Evolutionary conservation across 495 filamentous ascomycete genomes (phyloP).

Genomic region (Penicillium arizonense): DNA sequence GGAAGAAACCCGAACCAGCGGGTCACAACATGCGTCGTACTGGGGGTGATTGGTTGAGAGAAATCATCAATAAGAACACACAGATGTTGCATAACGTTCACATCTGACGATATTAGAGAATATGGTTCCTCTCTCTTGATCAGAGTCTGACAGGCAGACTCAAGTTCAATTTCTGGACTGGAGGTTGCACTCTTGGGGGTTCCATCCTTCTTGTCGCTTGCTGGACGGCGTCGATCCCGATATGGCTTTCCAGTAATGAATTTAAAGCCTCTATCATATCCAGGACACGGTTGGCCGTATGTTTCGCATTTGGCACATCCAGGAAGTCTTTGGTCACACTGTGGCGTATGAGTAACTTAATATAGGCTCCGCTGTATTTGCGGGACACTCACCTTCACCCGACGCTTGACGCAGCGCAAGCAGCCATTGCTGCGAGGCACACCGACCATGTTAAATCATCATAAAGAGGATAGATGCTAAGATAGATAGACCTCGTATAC

Average conservation of each 20-base stretch:
- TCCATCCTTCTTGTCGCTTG: neutral
- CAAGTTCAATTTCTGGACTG: neutral
- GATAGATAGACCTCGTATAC: neutral
- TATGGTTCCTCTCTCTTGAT: neutral
- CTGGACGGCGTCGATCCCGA: constrained; percentile 18
- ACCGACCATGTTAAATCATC: constrained; percentile 21
- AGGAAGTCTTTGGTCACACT: constrained; percentile 35
- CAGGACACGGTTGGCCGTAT: constrained; percentile 35
- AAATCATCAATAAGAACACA: constrained; percentile 25
- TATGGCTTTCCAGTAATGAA: constrained; percentile 35
- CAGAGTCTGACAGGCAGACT: neutral
- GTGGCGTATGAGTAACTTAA: constrained; percentile 5
- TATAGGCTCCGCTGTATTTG: neutral
- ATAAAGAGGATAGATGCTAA: neutral
- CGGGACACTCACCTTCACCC: constrained; percentile 29
- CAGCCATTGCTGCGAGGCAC: constrained; percentile 60
- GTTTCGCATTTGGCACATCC: constrained; percentile 33
- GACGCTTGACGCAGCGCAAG: constrained; percentile 37
- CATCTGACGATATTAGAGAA: constrained; percentile 8
- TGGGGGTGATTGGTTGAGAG: constrained; percentile 14
- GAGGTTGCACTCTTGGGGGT: neutral
- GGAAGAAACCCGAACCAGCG: constrained; percentile 33
- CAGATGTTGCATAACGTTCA: constrained; percentile 27
- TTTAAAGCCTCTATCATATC: constrained; percentile 34
- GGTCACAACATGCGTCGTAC: constrained; percentile 16